These are phyloP conservation scores for Solanum sitiens DNA, from an alignment of 257 asterid species.

Conservation along the genomic window DNA sequence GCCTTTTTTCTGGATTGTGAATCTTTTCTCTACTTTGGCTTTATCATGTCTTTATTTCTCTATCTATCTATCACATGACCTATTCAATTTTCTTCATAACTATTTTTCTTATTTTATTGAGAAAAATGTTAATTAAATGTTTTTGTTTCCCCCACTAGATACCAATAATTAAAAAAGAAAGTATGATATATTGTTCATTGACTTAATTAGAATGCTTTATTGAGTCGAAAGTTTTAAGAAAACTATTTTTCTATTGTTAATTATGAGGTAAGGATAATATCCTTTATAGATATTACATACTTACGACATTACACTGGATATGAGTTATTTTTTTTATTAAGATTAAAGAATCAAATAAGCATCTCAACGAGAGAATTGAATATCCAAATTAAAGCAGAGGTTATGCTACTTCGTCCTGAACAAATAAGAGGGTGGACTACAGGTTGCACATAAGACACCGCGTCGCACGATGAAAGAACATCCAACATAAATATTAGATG, in stretches of 20 bases:
- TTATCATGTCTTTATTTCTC: neutral
- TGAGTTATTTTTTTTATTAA: neutral
- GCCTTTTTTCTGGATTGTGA: neutral
- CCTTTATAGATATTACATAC: no score
- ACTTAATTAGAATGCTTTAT: neutral
- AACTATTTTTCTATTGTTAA: no score
- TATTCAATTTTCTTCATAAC: neutral
- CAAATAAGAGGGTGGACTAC: no score
- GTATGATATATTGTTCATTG: neutral
- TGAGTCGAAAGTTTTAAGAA: neutral
- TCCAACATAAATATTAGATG: neutral
- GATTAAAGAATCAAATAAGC: no score
- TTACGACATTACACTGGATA: no score
- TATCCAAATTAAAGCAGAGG: no score
- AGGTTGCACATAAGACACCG: neutral
- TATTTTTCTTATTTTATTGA: neutral
- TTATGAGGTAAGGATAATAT: neutral
- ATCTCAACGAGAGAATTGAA: no score
- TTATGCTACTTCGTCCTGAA: accelerated
- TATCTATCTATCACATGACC: neutral
- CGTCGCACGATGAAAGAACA: neutral
- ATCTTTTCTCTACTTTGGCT: neutral
- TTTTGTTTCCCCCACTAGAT: neutral
- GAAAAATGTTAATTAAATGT: neutral
- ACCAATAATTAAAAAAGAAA: neutral